Conservation (phyloP, 2,329 filamentous ascomycete genomes). For the Colletotrichum horii region DNA sequence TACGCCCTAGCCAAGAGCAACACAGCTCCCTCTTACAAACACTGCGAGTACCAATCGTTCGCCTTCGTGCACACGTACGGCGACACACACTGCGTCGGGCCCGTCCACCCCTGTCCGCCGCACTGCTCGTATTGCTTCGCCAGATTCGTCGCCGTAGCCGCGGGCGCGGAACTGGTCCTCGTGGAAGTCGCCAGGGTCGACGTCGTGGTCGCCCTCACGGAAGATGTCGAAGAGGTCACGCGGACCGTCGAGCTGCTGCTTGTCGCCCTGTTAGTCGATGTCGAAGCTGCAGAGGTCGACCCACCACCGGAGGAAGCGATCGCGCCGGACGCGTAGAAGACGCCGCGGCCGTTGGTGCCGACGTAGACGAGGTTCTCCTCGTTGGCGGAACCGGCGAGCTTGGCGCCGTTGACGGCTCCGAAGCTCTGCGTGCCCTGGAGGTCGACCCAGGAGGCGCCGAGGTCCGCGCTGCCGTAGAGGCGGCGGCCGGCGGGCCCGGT, state of each 20-base stretch:
- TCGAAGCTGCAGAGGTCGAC: not conserved
- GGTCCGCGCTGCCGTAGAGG: conserved; percentile 50
- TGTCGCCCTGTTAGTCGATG: not conserved
- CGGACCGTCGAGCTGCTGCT: not conserved
- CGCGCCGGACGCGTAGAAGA: conserved; percentile 35
- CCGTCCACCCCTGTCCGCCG: conserved; percentile 43
- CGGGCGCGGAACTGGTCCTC: conserved; percentile 8
- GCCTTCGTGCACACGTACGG: conserved; percentile 40
- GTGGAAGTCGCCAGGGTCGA: conserved; percentile 1
- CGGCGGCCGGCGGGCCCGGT: conserved; percentile 44
- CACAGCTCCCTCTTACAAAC: conserved; percentile 32
- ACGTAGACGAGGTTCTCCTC: conserved; percentile 51
- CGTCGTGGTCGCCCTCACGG: not conserved
- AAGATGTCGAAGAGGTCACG: not conserved
- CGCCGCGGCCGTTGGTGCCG: conserved; percentile 55
- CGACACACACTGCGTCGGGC: conserved; percentile 42
- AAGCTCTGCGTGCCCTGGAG: conserved; percentile 55
- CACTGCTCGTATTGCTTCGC: conserved; percentile 39
- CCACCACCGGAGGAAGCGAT: conserved; percentile 8
- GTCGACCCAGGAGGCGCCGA: conserved; percentile 50
- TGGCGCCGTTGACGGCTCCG: conserved; percentile 44
- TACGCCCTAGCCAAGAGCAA: not conserved
- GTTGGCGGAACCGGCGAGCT: conserved; percentile 50
- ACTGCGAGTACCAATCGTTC: conserved; percentile 49
- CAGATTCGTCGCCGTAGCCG: conserved; percentile 7